Conservation (phyloP, 1,139 yeast genomes). For the Magnusiomyces tetraspermus region DNA sequence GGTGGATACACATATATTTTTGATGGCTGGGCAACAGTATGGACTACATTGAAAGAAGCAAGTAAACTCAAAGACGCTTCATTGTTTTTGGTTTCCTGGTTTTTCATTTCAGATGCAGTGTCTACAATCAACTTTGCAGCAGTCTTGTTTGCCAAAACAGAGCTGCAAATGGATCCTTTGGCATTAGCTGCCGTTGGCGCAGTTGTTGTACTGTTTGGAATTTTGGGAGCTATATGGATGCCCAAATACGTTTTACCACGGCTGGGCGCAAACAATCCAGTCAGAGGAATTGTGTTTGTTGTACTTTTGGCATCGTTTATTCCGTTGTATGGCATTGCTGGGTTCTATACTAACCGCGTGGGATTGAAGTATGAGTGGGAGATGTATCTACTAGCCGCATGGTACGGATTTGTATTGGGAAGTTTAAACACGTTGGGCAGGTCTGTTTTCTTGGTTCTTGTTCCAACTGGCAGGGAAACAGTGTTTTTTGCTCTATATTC, state of each 20-base stretch:
- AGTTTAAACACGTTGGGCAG: slow-evolving; percentile 57
- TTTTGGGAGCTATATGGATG: slow-evolving; percentile 47
- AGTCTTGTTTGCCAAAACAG: slow-evolving; percentile 56
- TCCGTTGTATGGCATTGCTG: slow-evolving; percentile 59
- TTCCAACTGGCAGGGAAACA: slow-evolving; percentile 61
- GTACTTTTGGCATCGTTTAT: slow-evolving; percentile 53
- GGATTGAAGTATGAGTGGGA: slow-evolving; percentile 55
- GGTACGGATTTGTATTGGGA: slow-evolving; percentile 66
- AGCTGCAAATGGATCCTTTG: slow-evolving; percentile 54
- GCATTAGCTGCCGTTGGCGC: slow-evolving; percentile 52
- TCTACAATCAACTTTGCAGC: slow-evolving; percentile 71
- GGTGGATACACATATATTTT: slow-evolving; percentile 25
- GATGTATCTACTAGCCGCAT: slow-evolving; percentile 53
- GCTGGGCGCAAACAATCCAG: slow-evolving; percentile 35
- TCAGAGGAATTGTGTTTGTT: slow-evolving; percentile 41
- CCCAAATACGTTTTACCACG: slow-evolving; percentile 40
- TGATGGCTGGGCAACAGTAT: slow-evolving; percentile 53
- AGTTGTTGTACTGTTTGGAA: slow-evolving; percentile 53
- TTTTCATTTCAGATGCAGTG: slow-evolving; percentile 56
- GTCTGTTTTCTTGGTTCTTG: slow-evolving; percentile 51
- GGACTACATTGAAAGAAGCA: slow-evolving; percentile 46
- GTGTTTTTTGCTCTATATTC: slow-evolving; percentile 61
- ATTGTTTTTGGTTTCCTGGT: slow-evolving; percentile 57
- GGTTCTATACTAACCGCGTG: slow-evolving; percentile 40
- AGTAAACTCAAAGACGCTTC: slow-evolving; percentile 49